Conservation (phyloP, 192 early-diverging fungal genomes). For the Rhizoclosmatium globosum region DNA sequence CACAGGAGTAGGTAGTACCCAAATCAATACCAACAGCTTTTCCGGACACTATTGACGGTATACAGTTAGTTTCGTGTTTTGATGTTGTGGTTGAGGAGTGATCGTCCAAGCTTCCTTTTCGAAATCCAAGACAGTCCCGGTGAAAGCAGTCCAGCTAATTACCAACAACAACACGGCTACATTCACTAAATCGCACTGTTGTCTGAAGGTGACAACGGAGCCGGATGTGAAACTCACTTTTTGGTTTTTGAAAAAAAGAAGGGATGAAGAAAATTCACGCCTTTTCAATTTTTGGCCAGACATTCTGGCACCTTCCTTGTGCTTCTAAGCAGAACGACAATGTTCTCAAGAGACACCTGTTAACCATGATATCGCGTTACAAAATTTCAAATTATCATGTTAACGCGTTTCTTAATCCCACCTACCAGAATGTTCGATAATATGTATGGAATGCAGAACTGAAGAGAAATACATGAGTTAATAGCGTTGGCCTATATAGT, state of each 20-base stretch:
- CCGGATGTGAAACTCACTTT: conserved; percentile 26
- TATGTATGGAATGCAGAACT: no score
- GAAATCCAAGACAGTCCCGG: no score
- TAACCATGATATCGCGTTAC: no score
- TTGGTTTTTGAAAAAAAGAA: conserved; percentile 15
- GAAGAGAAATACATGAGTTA: no score
- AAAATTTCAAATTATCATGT: no score
- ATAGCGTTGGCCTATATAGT: no score
- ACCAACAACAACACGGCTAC: neutral
- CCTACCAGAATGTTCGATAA: no score
- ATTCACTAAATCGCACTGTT: neutral
- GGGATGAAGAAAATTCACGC: conserved; percentile 2
- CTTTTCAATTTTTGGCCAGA: conserved; percentile 14
- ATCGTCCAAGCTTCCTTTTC: neutral
- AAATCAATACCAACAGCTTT: conserved; percentile 95
- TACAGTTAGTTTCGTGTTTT: neutral
- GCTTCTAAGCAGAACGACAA: neutral
- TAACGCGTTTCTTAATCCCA: no score
- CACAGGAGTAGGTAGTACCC: conserved; percentile 95
- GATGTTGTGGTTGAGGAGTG: neutral
- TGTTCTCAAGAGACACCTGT: no score
- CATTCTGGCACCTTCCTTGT: conserved; percentile 10
- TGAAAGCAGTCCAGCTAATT: neutral
- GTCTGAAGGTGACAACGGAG: neutral
- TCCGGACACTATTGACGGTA: conserved; percentile 33